Percentiles rank a stretch among this genome's conserved stretches.
Conservation (phyloP, 83 land plant species). For the Larix sibirica region DNA sequence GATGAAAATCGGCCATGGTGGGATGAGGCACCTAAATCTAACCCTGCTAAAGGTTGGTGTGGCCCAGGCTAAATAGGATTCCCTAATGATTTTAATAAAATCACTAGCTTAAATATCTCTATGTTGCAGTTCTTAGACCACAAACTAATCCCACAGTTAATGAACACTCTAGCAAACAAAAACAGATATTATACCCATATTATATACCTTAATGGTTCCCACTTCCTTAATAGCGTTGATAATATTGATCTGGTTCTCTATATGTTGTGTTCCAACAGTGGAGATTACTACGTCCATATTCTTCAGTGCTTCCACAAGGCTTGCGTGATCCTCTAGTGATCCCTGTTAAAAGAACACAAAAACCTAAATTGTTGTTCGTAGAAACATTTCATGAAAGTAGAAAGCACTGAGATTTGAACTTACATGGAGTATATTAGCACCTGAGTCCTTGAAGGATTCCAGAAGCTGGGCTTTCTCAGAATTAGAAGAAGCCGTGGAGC, state of each 20-base stretch:
- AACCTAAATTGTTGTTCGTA: background rate
- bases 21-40: too few species aligned
- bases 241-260: conserved; percentile 45
- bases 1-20: too few species aligned
- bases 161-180: too few species aligned
- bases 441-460: conserved; percentile 37
- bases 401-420: background rate
- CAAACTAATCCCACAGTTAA: too few species aligned
- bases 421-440: conserved; percentile 50
- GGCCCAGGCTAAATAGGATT: too few species aligned
- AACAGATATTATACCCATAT: too few species aligned
- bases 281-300: conserved; percentile 75
- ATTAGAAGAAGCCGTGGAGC: conserved; percentile 26
- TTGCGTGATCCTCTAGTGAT: conserved; percentile 52
- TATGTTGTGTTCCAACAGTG: conserved; percentile 43
- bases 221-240: conserved; percentile 59
- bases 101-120: too few species aligned
- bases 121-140: too few species aligned
- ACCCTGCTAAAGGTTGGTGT: too few species aligned
- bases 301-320: conserved; percentile 53
- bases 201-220: conserved; percentile 49
- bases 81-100: too few species aligned
- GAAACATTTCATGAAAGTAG: background rate
- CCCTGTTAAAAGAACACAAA: conserved; percentile 29
- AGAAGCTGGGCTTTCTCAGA: conserved; percentile 35